Base-by-base conservation (phyloP, 805 yeast genomes). In the Allodekkera sacchari region DNA sequence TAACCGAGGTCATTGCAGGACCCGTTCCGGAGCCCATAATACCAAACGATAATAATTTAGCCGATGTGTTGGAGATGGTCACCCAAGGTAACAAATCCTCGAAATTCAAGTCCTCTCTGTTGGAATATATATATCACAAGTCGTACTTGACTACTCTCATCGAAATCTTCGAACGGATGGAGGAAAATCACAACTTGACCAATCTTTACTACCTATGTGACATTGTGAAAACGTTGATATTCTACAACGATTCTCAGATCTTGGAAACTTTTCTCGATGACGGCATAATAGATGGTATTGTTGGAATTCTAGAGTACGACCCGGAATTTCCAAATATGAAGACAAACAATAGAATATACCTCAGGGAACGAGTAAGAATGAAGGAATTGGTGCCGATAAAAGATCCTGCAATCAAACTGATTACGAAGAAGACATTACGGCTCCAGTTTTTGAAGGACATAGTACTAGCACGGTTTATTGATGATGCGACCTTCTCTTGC, bases 251-350 rank as follows among this genome's bases (percentile, higher is more conserved):
- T 41, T 59, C 71, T 18, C 55, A 62, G 10, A 63, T 82, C 5
- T 52, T 79, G 28, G 84, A 79, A 33, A 44, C 61, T n/a, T 61
- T 82, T 37, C 57, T 77, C 3, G 64, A 64, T 10, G 80, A 75
- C 38, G 23, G 12, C 7, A 46, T 62, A 25, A 64, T 78, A 28
- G 47, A 64, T 45, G 81, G 82, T 1, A 58, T 84, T 4, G 69
- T 79, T 9, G 95, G 95, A 1, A 80, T 85, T 9, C 57, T 89
- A 28, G 98, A 92, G 53, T 81, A 85, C 53, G 96, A 92, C 52
- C 82, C 92, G 0, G 94, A 83, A 35, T 84, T 71, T 46, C 95
- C 96, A 1, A 65, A 66, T 10, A 66, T 68, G 41, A 87, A 84
- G 53, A 84, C 95, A 4, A 80, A 83, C 44, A 84, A 83, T 57